phyloP scores from a whole-genome alignment of 1,284 basidiomycete genomes.

The Papiliotrema nemorosa region DNA sequence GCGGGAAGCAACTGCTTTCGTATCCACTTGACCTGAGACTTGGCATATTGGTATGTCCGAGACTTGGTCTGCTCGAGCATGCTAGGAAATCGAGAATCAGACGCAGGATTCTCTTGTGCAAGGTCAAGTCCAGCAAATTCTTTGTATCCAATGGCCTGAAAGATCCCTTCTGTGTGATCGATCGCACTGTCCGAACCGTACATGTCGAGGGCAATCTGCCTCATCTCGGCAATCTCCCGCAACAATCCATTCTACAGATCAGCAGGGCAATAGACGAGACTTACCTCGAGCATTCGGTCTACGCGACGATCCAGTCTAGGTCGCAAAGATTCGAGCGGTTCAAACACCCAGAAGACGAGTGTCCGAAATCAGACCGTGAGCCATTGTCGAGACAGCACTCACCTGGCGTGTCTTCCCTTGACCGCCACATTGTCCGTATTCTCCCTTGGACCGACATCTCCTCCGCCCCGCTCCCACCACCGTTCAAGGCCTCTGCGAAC shows the following conservation, averaged over 20 bases:
- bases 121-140: slow-evolving; percentile 65
- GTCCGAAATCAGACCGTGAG: slow-evolving; percentile 64
- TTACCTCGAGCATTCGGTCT: slow-evolving; percentile 82
- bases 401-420: slow-evolving; percentile 34
- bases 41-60: slow-evolving; percentile 87
- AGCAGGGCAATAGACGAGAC: slow-evolving; percentile 8
- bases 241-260: slow-evolving; percentile 67
- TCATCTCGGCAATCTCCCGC: slow-evolving; percentile 66
- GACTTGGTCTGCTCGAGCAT: slow-evolving; percentile 79
- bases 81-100: slow-evolving; percentile 50
- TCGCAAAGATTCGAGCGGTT: slow-evolving; percentile 63
- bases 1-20: slow-evolving; percentile 83
- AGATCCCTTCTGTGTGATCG: slow-evolving; percentile 64
- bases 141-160: slow-evolving; percentile 92
- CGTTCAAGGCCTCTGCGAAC: slow-evolving; percentile 76
- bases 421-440: not conserved
- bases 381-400: slow-evolving; percentile 4
- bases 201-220: slow-evolving; percentile 41
- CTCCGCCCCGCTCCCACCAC: slow-evolving; percentile 66
- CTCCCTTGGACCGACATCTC: slow-evolving; percentile 49
- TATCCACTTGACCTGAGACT: slow-evolving; percentile 88
- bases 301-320: slow-evolving; percentile 73
- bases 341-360: slow-evolving; percentile 88
- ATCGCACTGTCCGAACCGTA: slow-evolving; percentile 37
- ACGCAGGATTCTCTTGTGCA: slow-evolving; percentile 17